Percentiles rank a stretch among this genome's conserved stretches.
These are phyloP conservation scores for Neopestalotiopsis clavispora DNA, from an alignment of 2,329 filamentous ascomycete species.

Conservation along the genomic window DNA sequence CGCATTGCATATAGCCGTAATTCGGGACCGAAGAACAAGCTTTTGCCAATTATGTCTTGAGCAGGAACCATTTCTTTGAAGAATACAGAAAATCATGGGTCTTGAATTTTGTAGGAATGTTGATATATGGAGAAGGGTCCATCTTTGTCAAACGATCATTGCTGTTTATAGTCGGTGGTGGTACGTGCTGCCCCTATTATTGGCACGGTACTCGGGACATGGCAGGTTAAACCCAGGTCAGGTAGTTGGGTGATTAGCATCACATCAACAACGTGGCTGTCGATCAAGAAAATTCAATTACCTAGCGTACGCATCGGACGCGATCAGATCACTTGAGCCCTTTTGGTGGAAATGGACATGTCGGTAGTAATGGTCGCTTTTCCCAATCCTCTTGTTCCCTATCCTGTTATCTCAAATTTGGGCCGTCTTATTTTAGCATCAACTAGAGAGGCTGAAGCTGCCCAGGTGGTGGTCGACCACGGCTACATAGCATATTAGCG, in stretches of 20 bases:
- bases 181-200: background rate
- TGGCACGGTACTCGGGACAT: background rate
- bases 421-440: conserved; percentile 4
- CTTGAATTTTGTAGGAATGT: background rate
- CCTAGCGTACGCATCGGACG: background rate
- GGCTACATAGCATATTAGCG: background rate
- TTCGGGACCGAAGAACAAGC: no score
- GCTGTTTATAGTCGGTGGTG: background rate
- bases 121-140: background rate
- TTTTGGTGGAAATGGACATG: no score
- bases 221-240: background rate
- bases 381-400: background rate
- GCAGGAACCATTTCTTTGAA: no score
- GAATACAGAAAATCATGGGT: no score
- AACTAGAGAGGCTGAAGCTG: background rate
- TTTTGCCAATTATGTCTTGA: no score
- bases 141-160: background rate
- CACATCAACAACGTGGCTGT: background rate
- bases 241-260: background rate
- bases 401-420: background rate
- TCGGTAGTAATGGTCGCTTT: no score
- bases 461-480: background rate
- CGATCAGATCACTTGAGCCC: background rate
- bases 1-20: no score
- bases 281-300: background rate